Percentiles rank a stretch among this genome's conserved stretches.
These are phyloP conservation scores for Aspergillus sclerotioniger DNA, from an alignment of 495 filamentous ascomycete genomes.

Conservation along the genomic window DNA sequence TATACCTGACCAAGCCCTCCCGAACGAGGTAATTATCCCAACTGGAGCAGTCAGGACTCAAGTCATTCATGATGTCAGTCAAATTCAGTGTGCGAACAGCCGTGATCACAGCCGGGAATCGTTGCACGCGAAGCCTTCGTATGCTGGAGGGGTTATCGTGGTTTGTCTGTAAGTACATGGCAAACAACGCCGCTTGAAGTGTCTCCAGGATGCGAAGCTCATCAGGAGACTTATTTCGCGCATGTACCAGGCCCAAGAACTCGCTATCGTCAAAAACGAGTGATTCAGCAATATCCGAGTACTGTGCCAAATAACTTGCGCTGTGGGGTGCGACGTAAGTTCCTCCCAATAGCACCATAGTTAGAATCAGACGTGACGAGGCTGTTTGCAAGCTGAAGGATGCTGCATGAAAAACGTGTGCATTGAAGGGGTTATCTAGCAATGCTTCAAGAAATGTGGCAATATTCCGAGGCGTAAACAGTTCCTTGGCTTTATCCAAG, in stretches of 20 bases:
- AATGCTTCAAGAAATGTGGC: neutral
- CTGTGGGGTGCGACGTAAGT: neutral
- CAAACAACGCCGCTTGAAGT: slow-evolving; percentile 3
- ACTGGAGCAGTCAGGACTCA: neutral
- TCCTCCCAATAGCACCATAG: neutral
- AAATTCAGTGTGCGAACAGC: slow-evolving; percentile 2
- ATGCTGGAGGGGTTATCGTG: neutral
- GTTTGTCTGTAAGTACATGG: neutral
- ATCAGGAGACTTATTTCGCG: neutral
- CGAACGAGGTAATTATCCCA: neutral
- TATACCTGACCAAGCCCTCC: slow-evolving; percentile 7
- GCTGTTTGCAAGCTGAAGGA: neutral
- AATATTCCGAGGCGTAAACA: neutral
- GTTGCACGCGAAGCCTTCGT: slow-evolving; percentile 1
- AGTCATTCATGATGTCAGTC: slow-evolving; percentile 2
- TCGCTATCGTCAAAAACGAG: neutral
- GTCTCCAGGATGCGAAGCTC: neutral
- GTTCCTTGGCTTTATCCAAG: neutral
- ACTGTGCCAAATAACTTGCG: neutral
- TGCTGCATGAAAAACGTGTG: neutral
- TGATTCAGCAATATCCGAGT: neutral
- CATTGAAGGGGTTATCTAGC: neutral
- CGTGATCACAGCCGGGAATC: neutral
- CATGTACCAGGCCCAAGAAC: neutral
- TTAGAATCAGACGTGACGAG: neutral